Percentiles rank a stretch among this genome's conserved stretches.
Conservation (phyloP, 371 early-diverging fungal genomes). For the Gilbertella persicaria region DNA sequence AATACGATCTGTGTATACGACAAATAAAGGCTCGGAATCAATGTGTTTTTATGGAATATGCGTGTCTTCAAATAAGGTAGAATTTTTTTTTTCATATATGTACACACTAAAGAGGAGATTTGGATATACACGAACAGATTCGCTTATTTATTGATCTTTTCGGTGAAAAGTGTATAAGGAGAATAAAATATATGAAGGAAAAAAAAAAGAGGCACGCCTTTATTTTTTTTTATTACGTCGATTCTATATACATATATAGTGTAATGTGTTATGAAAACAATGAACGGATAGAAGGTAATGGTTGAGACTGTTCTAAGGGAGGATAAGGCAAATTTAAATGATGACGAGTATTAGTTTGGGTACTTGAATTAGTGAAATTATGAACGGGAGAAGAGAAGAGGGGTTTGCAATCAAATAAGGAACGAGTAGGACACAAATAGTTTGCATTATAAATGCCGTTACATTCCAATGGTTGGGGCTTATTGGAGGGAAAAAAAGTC, state of each 20-base stretch:
- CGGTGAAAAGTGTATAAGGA: too few species aligned
- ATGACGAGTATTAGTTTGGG: neutral
- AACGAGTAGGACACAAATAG: conserved; percentile 1
- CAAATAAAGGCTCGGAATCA: too few species aligned
- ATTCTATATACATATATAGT: neutral
- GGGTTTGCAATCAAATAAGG: conserved; percentile 5
- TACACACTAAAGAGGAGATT: too few species aligned
- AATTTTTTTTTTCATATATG: too few species aligned
- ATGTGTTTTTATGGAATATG: too few species aligned
- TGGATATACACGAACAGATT: too few species aligned
- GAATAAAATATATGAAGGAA: too few species aligned
- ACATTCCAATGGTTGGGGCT: conserved; percentile 17
- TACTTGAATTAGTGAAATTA: neutral
- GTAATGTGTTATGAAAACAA: conserved; percentile 4
- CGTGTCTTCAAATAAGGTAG: too few species aligned
- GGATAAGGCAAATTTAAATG: neutral
- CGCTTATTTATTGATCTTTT: too few species aligned
- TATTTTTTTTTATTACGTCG: neutral
- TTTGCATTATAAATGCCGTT: neutral
- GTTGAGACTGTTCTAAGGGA: neutral
- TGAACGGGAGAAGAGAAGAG: too few species aligned
- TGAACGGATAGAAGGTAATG: conserved; percentile 17
- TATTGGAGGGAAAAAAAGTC: conserved; percentile 1
- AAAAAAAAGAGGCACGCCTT: neutral
- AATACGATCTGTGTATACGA: too few species aligned